Conservation (phyloP, 352 stramenopile genomes). For the Phytophthora pini region DNA sequence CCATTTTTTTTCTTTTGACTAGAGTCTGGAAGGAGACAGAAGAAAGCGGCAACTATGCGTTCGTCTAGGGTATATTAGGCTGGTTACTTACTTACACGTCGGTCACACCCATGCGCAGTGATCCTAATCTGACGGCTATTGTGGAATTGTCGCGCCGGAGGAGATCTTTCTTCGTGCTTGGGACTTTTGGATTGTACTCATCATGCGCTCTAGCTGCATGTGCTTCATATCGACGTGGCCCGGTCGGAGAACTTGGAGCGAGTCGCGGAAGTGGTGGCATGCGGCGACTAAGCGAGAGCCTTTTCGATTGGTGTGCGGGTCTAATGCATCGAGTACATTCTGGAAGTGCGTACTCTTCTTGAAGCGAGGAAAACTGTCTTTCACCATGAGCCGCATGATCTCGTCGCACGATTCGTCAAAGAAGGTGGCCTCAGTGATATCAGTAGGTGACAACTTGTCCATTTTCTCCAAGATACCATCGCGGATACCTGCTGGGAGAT, state of each 20-base stretch:
- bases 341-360: slow-evolving; percentile 79
- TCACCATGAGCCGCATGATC: slow-evolving; percentile 85
- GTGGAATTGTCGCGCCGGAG: slow-evolving; percentile 1
- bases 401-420: slow-evolving; percentile 71
- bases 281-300: slow-evolving; percentile 66
- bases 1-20: slow-evolving; percentile 3
- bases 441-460: slow-evolving; percentile 24
- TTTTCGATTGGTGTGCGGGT: slow-evolving; percentile 70
- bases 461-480: slow-evolving; percentile 44
- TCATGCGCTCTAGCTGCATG: slow-evolving; percentile 64
- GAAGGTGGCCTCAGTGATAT: slow-evolving; percentile 45
- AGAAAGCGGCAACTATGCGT: neutral
- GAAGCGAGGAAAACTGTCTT: slow-evolving; percentile 83
- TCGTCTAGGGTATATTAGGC: slow-evolving; percentile 10
- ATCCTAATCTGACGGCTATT: slow-evolving; percentile 6
- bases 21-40: neutral
- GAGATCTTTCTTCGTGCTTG: slow-evolving; percentile 48
- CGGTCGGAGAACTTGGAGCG: slow-evolving; percentile 61
- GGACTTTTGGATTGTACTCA: slow-evolving; percentile 73
- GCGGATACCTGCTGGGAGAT: slow-evolving; percentile 67
- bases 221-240: slow-evolving; percentile 66
- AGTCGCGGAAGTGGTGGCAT: slow-evolving; percentile 80
- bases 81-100: slow-evolving; percentile 15
- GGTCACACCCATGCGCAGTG: slow-evolving; percentile 1
- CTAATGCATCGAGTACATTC: slow-evolving; percentile 64